These are phyloP conservation scores for Blastomyces emzantsi DNA, from an alignment of 2,329 filamentous ascomycete genomes.

Conservation along the genomic window DNA sequence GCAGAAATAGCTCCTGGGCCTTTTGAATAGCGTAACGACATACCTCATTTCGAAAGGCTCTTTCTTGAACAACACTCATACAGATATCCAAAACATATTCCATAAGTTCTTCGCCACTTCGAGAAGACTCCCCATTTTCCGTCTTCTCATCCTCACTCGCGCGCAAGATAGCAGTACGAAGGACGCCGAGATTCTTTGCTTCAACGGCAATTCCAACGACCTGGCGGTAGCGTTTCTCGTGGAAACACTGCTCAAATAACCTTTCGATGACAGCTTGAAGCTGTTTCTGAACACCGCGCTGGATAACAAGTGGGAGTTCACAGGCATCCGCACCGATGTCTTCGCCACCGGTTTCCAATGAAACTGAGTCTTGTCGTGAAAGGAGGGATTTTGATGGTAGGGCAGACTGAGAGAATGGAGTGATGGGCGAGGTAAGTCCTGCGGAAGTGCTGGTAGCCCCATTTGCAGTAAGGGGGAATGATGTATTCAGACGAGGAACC, in stretches of 20 bases:
- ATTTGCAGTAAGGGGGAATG: slow-evolving; percentile 59
- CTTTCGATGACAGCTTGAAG: slow-evolving; percentile 78
- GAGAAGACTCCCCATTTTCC: slow-evolving; percentile 46
- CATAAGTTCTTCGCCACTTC: slow-evolving; percentile 81
- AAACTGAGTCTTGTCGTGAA: slow-evolving; percentile 63
- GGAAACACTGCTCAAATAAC: slow-evolving; percentile 83
- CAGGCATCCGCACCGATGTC: slow-evolving; percentile 47
- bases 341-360: slow-evolving; percentile 51
- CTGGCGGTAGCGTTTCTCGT: slow-evolving; percentile 80
- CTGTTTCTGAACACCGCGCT: slow-evolving; percentile 66
- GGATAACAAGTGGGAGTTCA: slow-evolving; percentile 55
- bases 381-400: slow-evolving; percentile 89
- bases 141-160: slow-evolving; percentile 79
- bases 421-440: slow-evolving; percentile 73
- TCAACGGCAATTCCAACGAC: slow-evolving; percentile 96
- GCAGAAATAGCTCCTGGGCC: neutral
- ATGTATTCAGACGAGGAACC: slow-evolving; percentile 62
- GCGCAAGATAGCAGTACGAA: slow-evolving; percentile 76
- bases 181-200: slow-evolving; percentile 80
- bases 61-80: slow-evolving; percentile 96
- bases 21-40: slow-evolving; percentile 11
- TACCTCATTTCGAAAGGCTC: slow-evolving; percentile 66
- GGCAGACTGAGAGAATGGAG: slow-evolving; percentile 88
- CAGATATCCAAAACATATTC: slow-evolving; percentile 93
- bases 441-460: slow-evolving; percentile 59